Percentiles rank a stretch among this genome's conserved stretches.
Evolutionary conservation across 768 basidiomycete genomes (phyloP).

Genomic region (Daedaleopsis nitida): DNA sequence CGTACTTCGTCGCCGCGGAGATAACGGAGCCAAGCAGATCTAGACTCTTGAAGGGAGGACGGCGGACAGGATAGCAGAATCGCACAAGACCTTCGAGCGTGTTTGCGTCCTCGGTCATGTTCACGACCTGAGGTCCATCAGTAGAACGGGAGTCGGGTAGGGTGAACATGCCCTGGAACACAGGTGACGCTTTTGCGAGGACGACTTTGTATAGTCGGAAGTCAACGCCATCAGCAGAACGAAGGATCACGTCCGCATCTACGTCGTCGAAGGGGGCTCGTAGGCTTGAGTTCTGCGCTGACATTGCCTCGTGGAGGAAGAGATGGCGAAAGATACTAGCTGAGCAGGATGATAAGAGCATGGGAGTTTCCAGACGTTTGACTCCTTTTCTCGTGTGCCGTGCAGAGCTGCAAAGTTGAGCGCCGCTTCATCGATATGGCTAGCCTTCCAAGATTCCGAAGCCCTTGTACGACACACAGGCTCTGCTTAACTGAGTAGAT

Average conservation of each 20-base stretch:
- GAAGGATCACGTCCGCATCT: conserved; percentile 28
- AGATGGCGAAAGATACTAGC: no score
- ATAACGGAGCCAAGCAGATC: conserved; percentile 13
- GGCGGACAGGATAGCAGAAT: conserved; percentile 9
- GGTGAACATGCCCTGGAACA: conserved; percentile 11
- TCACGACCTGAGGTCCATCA: not conserved
- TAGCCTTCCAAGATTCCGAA: no score
- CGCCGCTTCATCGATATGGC: no score
- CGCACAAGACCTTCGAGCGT: conserved; percentile 14
- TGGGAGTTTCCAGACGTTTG: conserved; percentile 4
- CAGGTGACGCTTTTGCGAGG: conserved; percentile 11
- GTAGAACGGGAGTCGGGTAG: not conserved
- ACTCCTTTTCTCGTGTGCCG: conserved; percentile 12
- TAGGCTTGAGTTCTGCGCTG: conserved; percentile 1
- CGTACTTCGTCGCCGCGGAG: conserved; percentile 29
- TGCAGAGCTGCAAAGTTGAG: no score
- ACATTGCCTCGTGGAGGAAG: not conserved
- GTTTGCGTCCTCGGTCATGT: conserved; percentile 10
- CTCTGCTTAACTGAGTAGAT: no score
- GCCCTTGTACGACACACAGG: no score
- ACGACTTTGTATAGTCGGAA: conserved; percentile 7
- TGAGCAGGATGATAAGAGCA: no score
- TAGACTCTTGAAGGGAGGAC: conserved; percentile 6
- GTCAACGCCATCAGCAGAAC: conserved; percentile 4
- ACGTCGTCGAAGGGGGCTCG: no score